These are phyloP conservation scores for Clarireedia hainanense DNA, from an alignment of 2,329 filamentous ascomycete species.

Conservation along the genomic window DNA sequence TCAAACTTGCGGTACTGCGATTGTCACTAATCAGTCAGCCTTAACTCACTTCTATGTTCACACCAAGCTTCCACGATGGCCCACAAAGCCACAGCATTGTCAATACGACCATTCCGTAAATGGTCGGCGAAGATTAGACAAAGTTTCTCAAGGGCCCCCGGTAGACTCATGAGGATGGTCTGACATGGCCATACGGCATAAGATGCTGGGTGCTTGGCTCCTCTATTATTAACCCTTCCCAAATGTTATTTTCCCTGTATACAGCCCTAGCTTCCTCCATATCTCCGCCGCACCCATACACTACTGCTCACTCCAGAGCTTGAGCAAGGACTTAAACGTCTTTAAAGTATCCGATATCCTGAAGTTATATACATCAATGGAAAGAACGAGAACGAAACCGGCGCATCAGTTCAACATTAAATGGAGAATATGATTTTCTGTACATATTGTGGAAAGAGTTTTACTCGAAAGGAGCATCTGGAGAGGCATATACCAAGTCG, in stretches of 20 bases:
- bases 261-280: not conserved
- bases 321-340: not conserved
- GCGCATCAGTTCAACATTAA: not conserved
- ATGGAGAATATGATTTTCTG: slow-evolving; percentile 37
- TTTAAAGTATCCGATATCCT: not conserved
- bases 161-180: not conserved
- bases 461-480: slow-evolving; percentile 49
- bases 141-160: not conserved
- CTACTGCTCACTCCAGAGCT: not conserved
- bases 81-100: slow-evolving; percentile 7
- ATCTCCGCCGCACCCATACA: not conserved
- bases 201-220: not conserved
- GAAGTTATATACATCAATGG: slow-evolving; percentile 2
- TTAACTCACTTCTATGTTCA: slow-evolving; percentile 1
- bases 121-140: slow-evolving; percentile 6
- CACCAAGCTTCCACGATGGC: not conserved
- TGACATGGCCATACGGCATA: slow-evolving; percentile 4
- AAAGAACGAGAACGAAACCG: not conserved
- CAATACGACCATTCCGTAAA: slow-evolving; percentile 7
- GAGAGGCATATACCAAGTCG: slow-evolving; percentile 46
- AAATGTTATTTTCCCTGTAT: not conserved
- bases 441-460: slow-evolving; percentile 46
- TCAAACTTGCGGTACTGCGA: not conserved
- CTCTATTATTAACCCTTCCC: slow-evolving; percentile 1
- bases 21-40: not conserved